Conservation (phyloP, 495 filamentous ascomycete genomes). For the Hyaloscypha variabilis region DNA sequence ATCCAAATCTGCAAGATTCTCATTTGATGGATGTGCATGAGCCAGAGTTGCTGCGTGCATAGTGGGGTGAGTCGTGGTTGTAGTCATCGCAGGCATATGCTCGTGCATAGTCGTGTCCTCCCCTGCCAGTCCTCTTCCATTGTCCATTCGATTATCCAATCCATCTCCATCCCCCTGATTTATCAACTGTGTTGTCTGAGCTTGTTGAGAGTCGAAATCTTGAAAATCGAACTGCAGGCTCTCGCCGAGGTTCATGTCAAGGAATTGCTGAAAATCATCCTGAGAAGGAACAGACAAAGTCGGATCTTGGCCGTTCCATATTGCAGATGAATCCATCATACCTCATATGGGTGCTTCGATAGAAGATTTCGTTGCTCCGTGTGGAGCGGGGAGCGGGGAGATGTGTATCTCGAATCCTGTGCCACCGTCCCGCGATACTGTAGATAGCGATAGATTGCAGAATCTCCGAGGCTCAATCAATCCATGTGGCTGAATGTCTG, state of each 20-base stretch:
- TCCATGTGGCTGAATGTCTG: not conserved
- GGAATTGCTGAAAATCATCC: constrained; percentile 58
- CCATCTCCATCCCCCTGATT: constrained; percentile 37
- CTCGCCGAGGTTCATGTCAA: constrained; percentile 53
- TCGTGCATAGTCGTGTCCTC: constrained; percentile 46
- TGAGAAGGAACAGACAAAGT: constrained; percentile 44
- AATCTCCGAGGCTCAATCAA: not conserved
- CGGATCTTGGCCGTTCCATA: constrained; percentile 50
- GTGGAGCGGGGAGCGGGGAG: constrained; percentile 13
- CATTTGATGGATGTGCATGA: constrained; percentile 37
- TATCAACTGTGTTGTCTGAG: constrained; percentile 22
- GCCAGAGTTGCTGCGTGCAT: constrained; percentile 38
- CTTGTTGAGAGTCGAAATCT: constrained; percentile 33
- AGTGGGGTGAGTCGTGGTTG: constrained; percentile 40
- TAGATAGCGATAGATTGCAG: not conserved
- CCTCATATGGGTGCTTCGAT: not conserved
- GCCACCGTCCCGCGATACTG: not conserved
- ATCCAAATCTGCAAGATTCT: constrained; percentile 53
- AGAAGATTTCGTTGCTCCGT: constrained; percentile 7
- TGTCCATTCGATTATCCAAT: constrained; percentile 54
- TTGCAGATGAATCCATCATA: constrained; percentile 38
- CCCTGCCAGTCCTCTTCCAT: constrained; percentile 37
- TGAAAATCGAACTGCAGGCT: constrained; percentile 54
- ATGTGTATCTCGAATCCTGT: not conserved
- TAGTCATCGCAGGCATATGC: constrained; percentile 50